Base-by-base conservation (phyloP, 2,329 filamentous ascomycete genomes). In the Stachybotrys chartarum region DNA sequence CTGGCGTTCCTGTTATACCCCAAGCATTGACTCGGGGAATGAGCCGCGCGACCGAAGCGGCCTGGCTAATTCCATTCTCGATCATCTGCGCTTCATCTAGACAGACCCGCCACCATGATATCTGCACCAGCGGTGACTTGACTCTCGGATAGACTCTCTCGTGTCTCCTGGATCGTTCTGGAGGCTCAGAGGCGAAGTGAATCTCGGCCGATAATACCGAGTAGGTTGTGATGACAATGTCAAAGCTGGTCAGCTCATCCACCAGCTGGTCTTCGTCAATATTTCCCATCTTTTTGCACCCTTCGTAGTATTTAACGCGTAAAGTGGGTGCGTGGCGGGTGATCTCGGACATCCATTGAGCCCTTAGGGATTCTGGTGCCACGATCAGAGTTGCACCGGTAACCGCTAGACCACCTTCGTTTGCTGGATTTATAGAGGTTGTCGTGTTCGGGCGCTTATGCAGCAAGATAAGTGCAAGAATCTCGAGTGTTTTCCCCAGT, bases 71-170 rank as follows among this genome's bases (percentile, higher is more conserved):
- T 39, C 91, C 91, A 60, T 84, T 93, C 67, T 97, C 93, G 47
- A 97, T 85, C 88, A 96, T 96, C 66, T 99, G 94, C 0, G 93
- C 86, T 75, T 86, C 91, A 56, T 88, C 86, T 1, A 88, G 77
- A 54, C 84, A 85, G 1, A 96, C 83, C 47, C 93, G 81, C 91
- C 91, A 97, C 91, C 91, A 97, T 1, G 80, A 84, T 17, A 97
- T 83, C 61, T 88, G 82, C 10, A 92, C 84, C 7, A 97, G 76
- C 0, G 92, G 92, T 5, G 90, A 94, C 53, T 79, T 85, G 3
- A 80, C 78, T 31, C 85, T 79, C 57, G 84, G 77, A 55, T 89
- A 87, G 55, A 81, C 84, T 61, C 86, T 83, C 54, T 81, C 77
- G 7, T 86, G 82, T 53, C 92, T 79, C 59, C 84, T 80, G 3